Evolutionary conservation across 345 rosid species (phyloP), one percentile per base, ranked within the genome.

Genomic region (Lenwebbia sp.): DNA sequence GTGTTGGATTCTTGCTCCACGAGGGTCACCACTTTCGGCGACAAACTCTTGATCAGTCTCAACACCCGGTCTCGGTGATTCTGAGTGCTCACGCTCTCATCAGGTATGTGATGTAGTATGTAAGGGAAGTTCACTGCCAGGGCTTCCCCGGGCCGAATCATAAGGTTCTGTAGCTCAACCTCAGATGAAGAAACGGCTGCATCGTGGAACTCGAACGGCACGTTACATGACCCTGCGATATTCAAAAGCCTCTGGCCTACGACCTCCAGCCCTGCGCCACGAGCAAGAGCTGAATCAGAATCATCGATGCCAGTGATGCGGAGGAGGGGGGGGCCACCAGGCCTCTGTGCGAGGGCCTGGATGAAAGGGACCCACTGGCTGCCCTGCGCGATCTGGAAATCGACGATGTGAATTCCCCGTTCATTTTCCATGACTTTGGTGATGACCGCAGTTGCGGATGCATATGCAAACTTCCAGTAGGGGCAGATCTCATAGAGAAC

Each of bases 1-100:
- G 88, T 83, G 88, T 86, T 86, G 78, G 85, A 60, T 33, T 86
- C 85, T 65, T 86, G 88, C 84, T 86, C 88, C 40, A 86, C 57
- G 10, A 86, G 23, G 60, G 85, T 86, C 37, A 86, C 88, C 10
- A 86, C 81, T 54, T 65, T 86, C 2, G 88, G 88, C 3, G 84
- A 54, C 33, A 85, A 25, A n/a, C 88, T 51, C 57, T 83, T 86
- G 82, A 82, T 49, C 81, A 86, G 58, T 54, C 85, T 44, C 51
- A 86, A 84, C 51, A 86, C 56, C 84, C 85, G 54, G 58, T 86
- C 85, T 53, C 88, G 78, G n/a, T 86, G 85, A 62, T 86, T 86
- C 85, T 57, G 78, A 23, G 88, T 86, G 82, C 60, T 82, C 23
- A 86, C 88, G 40, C 88, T 56, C 85, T 86, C 85, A n/a, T 86